These are phyloP conservation scores for Ephemerocybe angulata DNA, from an alignment of 768 basidiomycete species.

Conservation along the genomic window DNA sequence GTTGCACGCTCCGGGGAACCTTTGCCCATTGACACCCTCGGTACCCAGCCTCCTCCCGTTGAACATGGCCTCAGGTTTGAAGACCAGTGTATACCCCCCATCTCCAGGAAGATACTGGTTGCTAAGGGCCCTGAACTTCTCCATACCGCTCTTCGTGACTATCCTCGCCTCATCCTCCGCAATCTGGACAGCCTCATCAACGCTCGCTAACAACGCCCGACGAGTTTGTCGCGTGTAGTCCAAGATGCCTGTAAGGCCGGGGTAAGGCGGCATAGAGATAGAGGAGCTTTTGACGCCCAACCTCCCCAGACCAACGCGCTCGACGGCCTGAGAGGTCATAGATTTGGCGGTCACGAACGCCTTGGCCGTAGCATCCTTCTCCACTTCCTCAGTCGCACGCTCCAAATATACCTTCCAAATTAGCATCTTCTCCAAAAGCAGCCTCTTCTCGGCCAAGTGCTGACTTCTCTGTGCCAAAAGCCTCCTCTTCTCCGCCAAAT, in stretches of 20 bases:
- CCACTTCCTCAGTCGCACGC: conserved; percentile 70
- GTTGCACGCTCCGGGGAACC: conserved; percentile 32
- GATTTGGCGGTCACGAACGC: conserved; percentile 53
- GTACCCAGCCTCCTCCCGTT: conserved; percentile 46
- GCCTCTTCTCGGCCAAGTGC: too few relatives aligned
- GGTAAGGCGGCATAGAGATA: conserved; percentile 70
- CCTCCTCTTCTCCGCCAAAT: conserved; percentile 66
- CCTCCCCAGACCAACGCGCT: conserved; percentile 72
- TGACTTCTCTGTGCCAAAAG: too few relatives aligned
- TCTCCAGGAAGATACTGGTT: conserved; percentile 75
- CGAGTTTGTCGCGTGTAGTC: conserved; percentile 83
- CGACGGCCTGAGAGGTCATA: conserved; percentile 64
- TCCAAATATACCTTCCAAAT: conserved; percentile 69
- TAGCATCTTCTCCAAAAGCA: conserved; percentile 87
- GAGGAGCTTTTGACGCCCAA: conserved; percentile 49
- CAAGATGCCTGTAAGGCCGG: conserved; percentile 79
- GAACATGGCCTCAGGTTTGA: conserved; percentile 99
- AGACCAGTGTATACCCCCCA: conserved; percentile 78
- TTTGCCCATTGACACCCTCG: conserved; percentile 34
- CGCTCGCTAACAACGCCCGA: conserved; percentile 65
- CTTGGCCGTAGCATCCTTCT: conserved; percentile 65
- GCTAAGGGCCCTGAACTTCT: conserved; percentile 62
- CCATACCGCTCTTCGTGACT: conserved; percentile 62
- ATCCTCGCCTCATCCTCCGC: conserved; percentile 82
- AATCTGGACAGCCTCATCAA: conserved; percentile 74